phyloP scores from a whole-genome alignment of 257 asterid species.

The Fraxinus anomala region DNA sequence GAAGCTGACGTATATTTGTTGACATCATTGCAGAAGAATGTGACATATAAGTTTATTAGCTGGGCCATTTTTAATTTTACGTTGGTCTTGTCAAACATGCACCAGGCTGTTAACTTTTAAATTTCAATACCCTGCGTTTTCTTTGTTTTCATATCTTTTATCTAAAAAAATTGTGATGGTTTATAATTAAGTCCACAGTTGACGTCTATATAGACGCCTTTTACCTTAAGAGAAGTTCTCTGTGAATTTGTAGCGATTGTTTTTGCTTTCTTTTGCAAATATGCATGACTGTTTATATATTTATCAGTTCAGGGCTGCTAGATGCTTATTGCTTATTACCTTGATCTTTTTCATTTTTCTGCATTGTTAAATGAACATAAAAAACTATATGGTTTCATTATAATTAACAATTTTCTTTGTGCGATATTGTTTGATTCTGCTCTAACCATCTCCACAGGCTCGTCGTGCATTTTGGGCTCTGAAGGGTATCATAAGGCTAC shows the following conservation, averaged over 20 bases:
- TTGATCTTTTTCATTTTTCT: not conserved
- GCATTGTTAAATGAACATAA: not conserved
- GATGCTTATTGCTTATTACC: constrained; percentile 1
- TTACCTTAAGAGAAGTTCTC: not conserved
- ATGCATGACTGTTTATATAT: not conserved
- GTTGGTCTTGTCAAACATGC: not conserved
- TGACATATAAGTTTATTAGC: not conserved
- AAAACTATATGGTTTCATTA: not conserved
- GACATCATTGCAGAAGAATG: not conserved
- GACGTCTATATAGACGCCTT: not conserved
- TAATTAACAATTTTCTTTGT: not conserved
- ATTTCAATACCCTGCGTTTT: not conserved
- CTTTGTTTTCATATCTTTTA: not conserved
- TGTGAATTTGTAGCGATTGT: not conserved
- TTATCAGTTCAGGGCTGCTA: not conserved
- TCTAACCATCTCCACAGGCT: constrained; percentile 31
- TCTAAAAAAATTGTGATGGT: not conserved
- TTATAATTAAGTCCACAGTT: not conserved
- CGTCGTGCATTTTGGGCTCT: constrained; percentile 45
- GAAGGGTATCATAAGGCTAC: constrained; percentile 50
- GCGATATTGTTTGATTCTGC: not conserved
- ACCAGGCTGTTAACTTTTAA: not conserved
- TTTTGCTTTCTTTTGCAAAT: not conserved
- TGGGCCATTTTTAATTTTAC: not conserved
- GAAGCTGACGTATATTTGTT: not conserved